Evolutionary conservation across 139 green algal species (phyloP), one percentile per base, ranked within the genome.

Genomic region (Micromonas pusilla): DNA sequence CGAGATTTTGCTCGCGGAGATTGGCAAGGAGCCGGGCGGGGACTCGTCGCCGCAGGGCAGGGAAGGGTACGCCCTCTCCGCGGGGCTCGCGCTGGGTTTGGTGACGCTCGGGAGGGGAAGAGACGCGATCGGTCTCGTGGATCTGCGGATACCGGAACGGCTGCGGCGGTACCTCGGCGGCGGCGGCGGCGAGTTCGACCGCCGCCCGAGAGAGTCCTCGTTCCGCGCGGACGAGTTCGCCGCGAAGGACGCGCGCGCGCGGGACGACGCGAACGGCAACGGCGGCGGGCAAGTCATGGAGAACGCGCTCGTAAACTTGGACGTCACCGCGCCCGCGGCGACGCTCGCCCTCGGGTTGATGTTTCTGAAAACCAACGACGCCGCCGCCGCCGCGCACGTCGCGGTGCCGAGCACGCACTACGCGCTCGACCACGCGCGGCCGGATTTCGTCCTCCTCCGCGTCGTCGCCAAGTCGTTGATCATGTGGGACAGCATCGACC

Each of bases 1-100:
- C 0, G 92, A 96, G 76, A 91, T 91, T 2, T 81, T 99, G 84
- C 76, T 98, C 25, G 84, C 90, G 20, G 94, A 99, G 86, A 92
- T 99, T 30, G 86, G 88, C 52, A 80, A 89, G 33, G 86, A 88
- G 33, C 87, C 90, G 0, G 87, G 77, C 1, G 74, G 74, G 1
- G 62, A 73, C 60, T 13, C 36, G 19, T 81, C 21, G 57, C 86
- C 84, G 5, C 78, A 86, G 19, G 87, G 96, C 71, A 76, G 93
- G 9, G 95, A 98, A 86, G 88, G 87, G 0, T 98, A 97, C 72
- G 88, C 92, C 1, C 85, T 98, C 25, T 81, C 89, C 20, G 94
- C 94, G 1, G 95, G 93, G 2, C 75, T 97, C 28, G 95, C 89
- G 3, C 90, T 99, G 52, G 95, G 94, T 0, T 83, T 98, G 30